These are phyloP conservation scores for Penicillium coprophilum DNA, from an alignment of 495 filamentous ascomycete species.

Conservation along the genomic window DNA sequence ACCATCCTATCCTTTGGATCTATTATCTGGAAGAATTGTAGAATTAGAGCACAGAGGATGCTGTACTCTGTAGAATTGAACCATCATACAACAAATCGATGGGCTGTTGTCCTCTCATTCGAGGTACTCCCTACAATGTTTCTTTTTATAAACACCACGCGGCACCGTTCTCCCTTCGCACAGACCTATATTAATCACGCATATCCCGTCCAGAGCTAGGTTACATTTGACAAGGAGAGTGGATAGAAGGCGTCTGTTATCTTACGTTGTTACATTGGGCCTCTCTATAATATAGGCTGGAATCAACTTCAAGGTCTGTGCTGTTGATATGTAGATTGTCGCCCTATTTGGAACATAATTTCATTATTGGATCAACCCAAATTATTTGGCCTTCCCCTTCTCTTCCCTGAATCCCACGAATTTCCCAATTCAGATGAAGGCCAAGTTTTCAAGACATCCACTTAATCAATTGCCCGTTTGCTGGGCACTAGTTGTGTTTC, in stretches of 20 bases:
- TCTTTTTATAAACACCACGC: slow-evolving; percentile 6
- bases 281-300: no score
- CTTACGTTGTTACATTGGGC: neutral
- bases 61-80: neutral
- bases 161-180: neutral
- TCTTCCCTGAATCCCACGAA: no score
- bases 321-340: neutral
- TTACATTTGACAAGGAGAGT: neutral
- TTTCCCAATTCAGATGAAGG: no score
- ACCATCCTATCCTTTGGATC: neutral
- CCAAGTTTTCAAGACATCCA: no score
- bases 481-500: no score
- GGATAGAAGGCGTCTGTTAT: neutral
- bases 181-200: slow-evolving; percentile 8
- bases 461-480: no score
- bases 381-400: no score
- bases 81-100: no score
- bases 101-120: no score
- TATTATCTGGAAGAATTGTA: no score
- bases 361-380: neutral
- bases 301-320: neutral
- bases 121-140: neutral
- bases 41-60: no score
- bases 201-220: neutral
- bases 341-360: neutral